Percentiles rank a stretch among this genome's conserved stretches.
Conservation (phyloP, 2,329 filamentous ascomycete genomes). For the Davidsoniella virescens region DNA sequence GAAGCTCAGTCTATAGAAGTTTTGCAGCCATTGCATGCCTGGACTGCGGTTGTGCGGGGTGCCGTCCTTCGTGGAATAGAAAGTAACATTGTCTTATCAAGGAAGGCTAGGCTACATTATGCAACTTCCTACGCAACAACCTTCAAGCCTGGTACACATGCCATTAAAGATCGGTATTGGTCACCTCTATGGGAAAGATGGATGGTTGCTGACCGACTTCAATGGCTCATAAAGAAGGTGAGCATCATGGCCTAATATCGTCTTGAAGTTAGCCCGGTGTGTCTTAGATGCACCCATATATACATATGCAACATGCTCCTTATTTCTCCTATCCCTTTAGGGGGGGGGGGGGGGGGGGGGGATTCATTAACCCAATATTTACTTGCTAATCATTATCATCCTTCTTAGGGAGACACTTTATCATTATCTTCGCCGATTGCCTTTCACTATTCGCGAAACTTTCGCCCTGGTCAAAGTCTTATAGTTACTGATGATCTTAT, state of each 20-base stretch:
- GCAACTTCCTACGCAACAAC: slow-evolving; percentile 69
- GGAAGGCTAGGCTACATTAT: slow-evolving; percentile 61
- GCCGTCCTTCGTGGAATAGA: slow-evolving; percentile 61
- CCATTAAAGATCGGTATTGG: slow-evolving; percentile 60
- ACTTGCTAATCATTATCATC: neutral
- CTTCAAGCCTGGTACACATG: slow-evolving; percentile 61
- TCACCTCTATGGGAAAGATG: slow-evolving; percentile 64
- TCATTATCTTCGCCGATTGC: slow-evolving; percentile 59
- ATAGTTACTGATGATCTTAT: slow-evolving; percentile 69
- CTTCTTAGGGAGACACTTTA: slow-evolving; percentile 48
- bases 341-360: no score
- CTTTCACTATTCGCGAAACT: slow-evolving; percentile 77
- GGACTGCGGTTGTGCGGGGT: slow-evolving; percentile 65
- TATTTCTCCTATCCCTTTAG: no score
- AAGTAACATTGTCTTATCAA: slow-evolving; percentile 62
- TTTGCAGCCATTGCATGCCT: slow-evolving; percentile 68
- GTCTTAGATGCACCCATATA: no score
- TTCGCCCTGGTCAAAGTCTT: slow-evolving; percentile 60
- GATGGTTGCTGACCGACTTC: slow-evolving; percentile 74
- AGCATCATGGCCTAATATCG: slow-evolving; percentile 19
- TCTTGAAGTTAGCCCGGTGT: neutral
- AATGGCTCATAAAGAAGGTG: slow-evolving; percentile 71
- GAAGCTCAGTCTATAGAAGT: slow-evolving; percentile 42
- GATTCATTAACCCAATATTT: no score
- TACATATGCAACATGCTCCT: no score